Base-by-base conservation (phyloP, 805 yeast species). In the Candida oleophila region DNA sequence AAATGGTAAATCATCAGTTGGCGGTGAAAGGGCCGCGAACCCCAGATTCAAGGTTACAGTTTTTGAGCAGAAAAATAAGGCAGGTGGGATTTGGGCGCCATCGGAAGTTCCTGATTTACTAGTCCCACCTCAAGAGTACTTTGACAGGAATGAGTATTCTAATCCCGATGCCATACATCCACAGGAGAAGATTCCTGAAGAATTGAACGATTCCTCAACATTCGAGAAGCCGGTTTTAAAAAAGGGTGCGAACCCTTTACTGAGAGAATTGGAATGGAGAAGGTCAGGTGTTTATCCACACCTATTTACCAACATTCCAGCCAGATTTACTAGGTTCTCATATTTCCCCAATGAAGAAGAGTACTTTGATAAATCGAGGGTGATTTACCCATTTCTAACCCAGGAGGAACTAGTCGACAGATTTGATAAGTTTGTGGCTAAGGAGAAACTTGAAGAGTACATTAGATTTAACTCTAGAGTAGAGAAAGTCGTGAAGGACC, bases 21-120 rank as follows among this genome's bases (percentile, higher is more conserved):
- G 57, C 18, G 41, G 49, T 1, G 34, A 46, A 7, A 45, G 34
- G 20, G 46, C 68, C 1, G 34, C 38, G 15, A 48, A 55, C 37
- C 60, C 59, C 1, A 57, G 55, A 19, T 69, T 69, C 45, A 57
- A 62, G 40, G 51, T 74, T 18, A 20, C 18, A 20, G 72, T 71
- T 12, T 75, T 74, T 55, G 81, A 76, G 51, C 76, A 71, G 47
- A 71, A 70, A 28, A 51, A 49, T 11, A 49, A 56, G 12, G 58
- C 74, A 22, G 81, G 80, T n/a, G 81, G 80, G 1, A 67, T 73
- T 4, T 75, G 80, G 80, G 53, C 66, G 14, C 62, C 64, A 3
- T 55, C 53, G 20, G 51, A 47, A 9, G 37, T 53, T 9, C 45
- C 62, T 2, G 68, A 59, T 44, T 54, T 54, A 12, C 49, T 53